phyloP scores from a whole-genome alignment of 257 asterid genomes.

The Solanum pimpinellifolium region DNA sequence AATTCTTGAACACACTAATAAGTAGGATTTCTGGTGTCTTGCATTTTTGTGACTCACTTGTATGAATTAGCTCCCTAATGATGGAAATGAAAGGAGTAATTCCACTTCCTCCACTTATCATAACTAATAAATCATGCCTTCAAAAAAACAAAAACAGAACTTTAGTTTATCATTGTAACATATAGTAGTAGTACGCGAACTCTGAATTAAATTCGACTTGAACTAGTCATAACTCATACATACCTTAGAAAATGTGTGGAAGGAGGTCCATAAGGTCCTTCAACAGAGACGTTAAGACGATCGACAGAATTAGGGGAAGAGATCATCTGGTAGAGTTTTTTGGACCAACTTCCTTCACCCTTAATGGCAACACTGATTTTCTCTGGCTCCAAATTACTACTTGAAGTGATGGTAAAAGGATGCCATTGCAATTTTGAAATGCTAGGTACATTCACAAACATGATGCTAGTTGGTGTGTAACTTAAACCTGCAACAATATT shows the following conservation, averaged over 20 bases:
- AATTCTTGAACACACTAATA: constrained; percentile 57
- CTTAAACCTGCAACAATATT: constrained; percentile 23
- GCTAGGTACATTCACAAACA: constrained; percentile 64
- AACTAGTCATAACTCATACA: background rate
- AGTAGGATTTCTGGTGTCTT: constrained; percentile 49
- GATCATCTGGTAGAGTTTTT: constrained; percentile 46
- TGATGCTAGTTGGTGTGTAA: constrained; percentile 63
- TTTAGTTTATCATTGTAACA: background rate
- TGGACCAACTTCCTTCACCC: constrained; percentile 74
- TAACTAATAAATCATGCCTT: constrained; percentile 64
- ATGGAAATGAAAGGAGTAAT: constrained; percentile 84
- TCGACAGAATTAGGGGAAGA: constrained; percentile 47
- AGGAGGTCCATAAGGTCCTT: constrained; percentile 90
- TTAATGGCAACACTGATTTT: constrained; percentile 55
- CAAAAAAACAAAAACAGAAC: background rate
- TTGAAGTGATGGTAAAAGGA: constrained; percentile 72
- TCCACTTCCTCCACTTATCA: constrained; percentile 96
- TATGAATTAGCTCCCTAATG: constrained; percentile 50
- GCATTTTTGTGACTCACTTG: constrained; percentile 23
- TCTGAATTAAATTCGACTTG: background rate
- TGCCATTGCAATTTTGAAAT: constrained; percentile 90
- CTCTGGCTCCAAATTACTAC: constrained; percentile 59
- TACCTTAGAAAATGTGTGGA: constrained; percentile 66
- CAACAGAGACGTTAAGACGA: constrained; percentile 47
- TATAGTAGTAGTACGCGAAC: background rate